Evolutionary conservation across 1,284 basidiomycete species (phyloP).

Genomic region (Leccinum subrobustum): DNA sequence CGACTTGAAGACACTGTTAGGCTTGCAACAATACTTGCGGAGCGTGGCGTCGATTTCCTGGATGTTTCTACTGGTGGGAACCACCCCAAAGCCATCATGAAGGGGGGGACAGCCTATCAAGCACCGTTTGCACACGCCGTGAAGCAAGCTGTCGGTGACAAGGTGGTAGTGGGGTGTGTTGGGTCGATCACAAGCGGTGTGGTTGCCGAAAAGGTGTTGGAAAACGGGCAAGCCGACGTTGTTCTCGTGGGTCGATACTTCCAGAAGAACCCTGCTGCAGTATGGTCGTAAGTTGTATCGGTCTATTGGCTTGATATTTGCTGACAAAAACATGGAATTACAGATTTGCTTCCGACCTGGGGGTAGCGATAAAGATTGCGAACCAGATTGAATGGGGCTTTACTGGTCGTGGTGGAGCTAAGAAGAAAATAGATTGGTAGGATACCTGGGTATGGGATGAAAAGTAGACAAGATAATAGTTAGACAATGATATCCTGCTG

Average conservation of each 20-base stretch:
- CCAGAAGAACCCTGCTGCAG: conserved; percentile 53
- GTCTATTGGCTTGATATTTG: background rate
- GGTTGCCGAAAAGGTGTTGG: conserved; percentile 63
- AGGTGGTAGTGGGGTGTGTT: conserved; percentile 58
- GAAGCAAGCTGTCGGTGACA: conserved; percentile 53
- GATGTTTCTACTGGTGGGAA: conserved; percentile 67
- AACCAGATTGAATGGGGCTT: conserved; percentile 57
- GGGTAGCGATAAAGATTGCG: conserved; percentile 41
- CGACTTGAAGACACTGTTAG: conserved; percentile 58
- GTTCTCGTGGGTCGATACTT: conserved; percentile 55
- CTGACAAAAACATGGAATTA: background rate
- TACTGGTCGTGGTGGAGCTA: conserved; percentile 27
- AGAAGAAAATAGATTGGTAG: conserved; percentile 11
- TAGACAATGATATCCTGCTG: background rate
- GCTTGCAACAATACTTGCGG: conserved; percentile 49
- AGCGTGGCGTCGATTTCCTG: conserved; percentile 64
- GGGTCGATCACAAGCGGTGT: conserved; percentile 58
- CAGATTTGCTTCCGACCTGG: conserved; percentile 51
- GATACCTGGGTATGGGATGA: background rate
- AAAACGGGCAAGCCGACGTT: conserved; percentile 55
- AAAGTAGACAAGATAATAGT: background rate
- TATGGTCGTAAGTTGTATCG: conserved; percentile 37
- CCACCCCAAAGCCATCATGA: conserved; percentile 45
- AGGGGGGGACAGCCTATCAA: conserved; percentile 54
- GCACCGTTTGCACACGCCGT: conserved; percentile 52